These are phyloP conservation scores for Penicillium hordei DNA, from an alignment of 2,329 filamentous ascomycete genomes.

Conservation along the genomic window DNA sequence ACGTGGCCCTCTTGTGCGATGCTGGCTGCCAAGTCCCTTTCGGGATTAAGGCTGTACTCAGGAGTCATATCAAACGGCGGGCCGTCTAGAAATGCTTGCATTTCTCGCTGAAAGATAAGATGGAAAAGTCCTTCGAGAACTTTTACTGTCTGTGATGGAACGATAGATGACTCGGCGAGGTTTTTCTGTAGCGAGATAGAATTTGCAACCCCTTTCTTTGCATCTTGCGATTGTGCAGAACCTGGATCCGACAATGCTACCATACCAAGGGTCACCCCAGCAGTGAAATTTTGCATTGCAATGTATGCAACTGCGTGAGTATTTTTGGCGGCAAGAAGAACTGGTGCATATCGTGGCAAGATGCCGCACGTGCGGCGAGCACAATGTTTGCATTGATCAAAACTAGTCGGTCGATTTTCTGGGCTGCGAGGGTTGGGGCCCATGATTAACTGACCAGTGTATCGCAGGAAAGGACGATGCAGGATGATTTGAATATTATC, in stretches of 20 bases:
- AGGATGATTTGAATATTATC: slow-evolving; percentile 5
- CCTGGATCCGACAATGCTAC: not conserved
- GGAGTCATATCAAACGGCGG: not conserved
- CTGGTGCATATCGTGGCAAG: not conserved
- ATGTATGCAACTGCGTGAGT: not conserved
- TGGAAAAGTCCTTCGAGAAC: not conserved
- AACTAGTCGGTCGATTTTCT: not conserved
- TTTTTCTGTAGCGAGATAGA: not conserved
- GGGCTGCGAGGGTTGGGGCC: not conserved
- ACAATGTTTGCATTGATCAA: not conserved
- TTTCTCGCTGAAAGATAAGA: not conserved
- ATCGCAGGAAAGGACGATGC: not conserved
- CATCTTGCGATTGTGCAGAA: not conserved
- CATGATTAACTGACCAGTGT: not conserved
- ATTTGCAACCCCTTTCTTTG: not conserved
- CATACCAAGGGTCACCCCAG: not conserved
- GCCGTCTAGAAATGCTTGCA: not conserved
- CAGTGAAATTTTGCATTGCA: not conserved
- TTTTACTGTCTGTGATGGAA: not conserved
- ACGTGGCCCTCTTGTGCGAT: not conserved
- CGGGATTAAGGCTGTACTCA: not conserved
- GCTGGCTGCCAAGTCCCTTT: not conserved
- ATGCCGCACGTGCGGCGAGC: not conserved
- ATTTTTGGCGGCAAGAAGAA: not conserved
- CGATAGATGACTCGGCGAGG: not conserved